Evolutionary conservation across 2,329 filamentous ascomycete species (phyloP).

Genomic region (Periglandula ipomoeae): DNA sequence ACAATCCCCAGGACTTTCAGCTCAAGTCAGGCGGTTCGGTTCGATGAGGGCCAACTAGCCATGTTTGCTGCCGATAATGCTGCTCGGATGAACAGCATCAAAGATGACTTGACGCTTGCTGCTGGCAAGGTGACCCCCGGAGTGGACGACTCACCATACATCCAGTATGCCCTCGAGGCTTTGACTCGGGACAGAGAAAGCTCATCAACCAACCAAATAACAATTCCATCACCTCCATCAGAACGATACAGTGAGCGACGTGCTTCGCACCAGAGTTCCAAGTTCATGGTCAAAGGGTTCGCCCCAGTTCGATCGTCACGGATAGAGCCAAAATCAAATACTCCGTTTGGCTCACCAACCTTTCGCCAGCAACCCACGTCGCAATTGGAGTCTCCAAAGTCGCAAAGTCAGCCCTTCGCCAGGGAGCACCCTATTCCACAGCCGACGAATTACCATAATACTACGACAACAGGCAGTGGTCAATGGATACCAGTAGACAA

Average conservation of each 20-base stretch:
- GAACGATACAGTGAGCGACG: slow-evolving; percentile 23
- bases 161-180: slow-evolving; percentile 83
- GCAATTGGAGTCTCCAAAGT: background rate
- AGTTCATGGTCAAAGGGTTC: slow-evolving; percentile 1
- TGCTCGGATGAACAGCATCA: slow-evolving; percentile 31
- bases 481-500: slow-evolving; percentile 27
- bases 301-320: background rate
- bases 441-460: slow-evolving; percentile 1
- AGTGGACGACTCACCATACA: slow-evolving; percentile 77
- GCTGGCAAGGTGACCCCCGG: slow-evolving; percentile 59
- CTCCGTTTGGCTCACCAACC: background rate
- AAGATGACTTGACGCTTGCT: slow-evolving; percentile 41
- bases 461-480: slow-evolving; percentile 10
- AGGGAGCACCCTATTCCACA: slow-evolving; percentile 4
- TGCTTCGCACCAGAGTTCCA: slow-evolving; percentile 8
- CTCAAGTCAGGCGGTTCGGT: slow-evolving; percentile 20
- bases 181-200: slow-evolving; percentile 66
- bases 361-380: background rate
- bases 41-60: slow-evolving; percentile 30
- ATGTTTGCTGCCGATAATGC: slow-evolving; percentile 27
- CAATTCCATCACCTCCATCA: slow-evolving; percentile 34
- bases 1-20: background rate
- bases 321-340: background rate
- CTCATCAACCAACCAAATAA: slow-evolving; percentile 35
- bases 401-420: background rate